Evolutionary conservation across 2,329 filamentous ascomycete species (phyloP).

Genomic region (Ophiostoma piceae): DNA sequence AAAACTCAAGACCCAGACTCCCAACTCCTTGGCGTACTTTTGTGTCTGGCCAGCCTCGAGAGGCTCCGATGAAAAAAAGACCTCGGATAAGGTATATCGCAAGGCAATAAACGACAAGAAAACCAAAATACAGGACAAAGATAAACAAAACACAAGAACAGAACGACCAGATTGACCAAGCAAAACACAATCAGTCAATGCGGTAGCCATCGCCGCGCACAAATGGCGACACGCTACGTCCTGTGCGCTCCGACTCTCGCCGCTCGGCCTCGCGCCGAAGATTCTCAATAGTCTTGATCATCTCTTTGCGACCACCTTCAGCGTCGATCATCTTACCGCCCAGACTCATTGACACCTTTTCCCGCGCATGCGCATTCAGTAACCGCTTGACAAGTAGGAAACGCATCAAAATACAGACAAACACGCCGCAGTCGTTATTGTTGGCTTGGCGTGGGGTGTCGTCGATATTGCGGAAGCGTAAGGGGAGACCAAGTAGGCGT

Average conservation of each 20-base stretch:
- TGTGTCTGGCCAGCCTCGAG: background rate
- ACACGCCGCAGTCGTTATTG: constrained; percentile 88
- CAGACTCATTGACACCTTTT: constrained; percentile 95
- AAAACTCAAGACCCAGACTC: background rate
- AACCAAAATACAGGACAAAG: background rate
- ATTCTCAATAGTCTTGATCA: constrained; percentile 81
- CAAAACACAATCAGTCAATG: constrained; percentile 37
- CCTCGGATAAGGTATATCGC: background rate
- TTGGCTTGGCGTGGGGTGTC: constrained; percentile 92
- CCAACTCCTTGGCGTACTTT: constrained; percentile 11
- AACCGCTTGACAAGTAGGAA: constrained; percentile 83
- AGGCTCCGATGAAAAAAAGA: background rate
- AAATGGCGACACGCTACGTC: constrained; percentile 40
- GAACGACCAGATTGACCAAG: too few species aligned
- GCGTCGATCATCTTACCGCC: constrained; percentile 79
- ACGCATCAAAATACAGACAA: constrained; percentile 91
- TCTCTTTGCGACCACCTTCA: constrained; percentile 75
- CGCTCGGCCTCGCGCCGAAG: constrained; percentile 83
- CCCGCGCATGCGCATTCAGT: constrained; percentile 68
- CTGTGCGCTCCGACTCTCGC: constrained; percentile 37
- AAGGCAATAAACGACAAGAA: background rate
- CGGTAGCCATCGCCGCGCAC: constrained; percentile 38
- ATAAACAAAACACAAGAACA: background rate
- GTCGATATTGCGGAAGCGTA: constrained; percentile 73
- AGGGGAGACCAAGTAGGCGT: constrained; percentile 57